Percentiles rank a stretch among this genome's conserved stretches.
Conservation (phyloP, 2,329 filamentous ascomycete species). For the Ophiocordyceps camponoti-floridani region DNA sequence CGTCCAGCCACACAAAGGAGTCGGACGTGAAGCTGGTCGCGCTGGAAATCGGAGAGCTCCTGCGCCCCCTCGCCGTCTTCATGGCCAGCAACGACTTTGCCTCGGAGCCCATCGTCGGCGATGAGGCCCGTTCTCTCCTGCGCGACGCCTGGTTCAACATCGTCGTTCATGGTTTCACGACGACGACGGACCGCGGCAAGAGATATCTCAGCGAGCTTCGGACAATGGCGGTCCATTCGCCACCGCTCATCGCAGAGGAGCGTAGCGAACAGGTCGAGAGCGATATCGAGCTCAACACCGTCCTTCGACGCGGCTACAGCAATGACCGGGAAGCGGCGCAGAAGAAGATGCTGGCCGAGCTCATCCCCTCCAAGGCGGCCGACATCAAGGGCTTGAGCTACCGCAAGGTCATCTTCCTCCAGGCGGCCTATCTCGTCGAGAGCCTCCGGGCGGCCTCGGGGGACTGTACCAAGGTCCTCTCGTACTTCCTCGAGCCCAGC, state of each 20-base stretch:
- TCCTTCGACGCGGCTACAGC: slow-evolving; percentile 72
- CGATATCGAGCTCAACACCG: slow-evolving; percentile 90
- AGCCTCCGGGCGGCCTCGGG: slow-evolving; percentile 71
- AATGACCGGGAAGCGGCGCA: slow-evolving; percentile 62
- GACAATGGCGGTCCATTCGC: slow-evolving; percentile 71
- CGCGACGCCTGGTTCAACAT: slow-evolving; percentile 98
- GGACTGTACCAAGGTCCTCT: slow-evolving; percentile 75
- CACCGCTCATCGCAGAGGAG: slow-evolving; percentile 74
- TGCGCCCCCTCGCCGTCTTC: slow-evolving; percentile 74
- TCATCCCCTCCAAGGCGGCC: slow-evolving; percentile 57
- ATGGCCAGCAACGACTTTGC: slow-evolving; percentile 49
- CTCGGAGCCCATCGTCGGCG: slow-evolving; percentile 31
- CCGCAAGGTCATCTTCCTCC: slow-evolving; percentile 79
- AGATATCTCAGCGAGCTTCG: slow-evolving; percentile 61
- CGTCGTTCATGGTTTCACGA: slow-evolving; percentile 76
- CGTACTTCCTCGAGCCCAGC: slow-evolving; percentile 89
- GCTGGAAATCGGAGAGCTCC: slow-evolving; percentile 70
- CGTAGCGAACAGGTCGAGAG: slow-evolving; percentile 82
- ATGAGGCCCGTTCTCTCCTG: slow-evolving; percentile 55
- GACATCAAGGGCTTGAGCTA: slow-evolving; percentile 77
- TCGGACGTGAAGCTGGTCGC: slow-evolving; percentile 69
- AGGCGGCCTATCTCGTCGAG: slow-evolving; percentile 78
- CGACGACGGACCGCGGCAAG: slow-evolving; percentile 54
- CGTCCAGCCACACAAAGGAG: slow-evolving; percentile 53
- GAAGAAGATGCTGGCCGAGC: slow-evolving; percentile 56